These are phyloP conservation scores for Xylaria sp. DNA, from an alignment of 2,329 filamentous ascomycete genomes.

Conservation along the genomic window DNA sequence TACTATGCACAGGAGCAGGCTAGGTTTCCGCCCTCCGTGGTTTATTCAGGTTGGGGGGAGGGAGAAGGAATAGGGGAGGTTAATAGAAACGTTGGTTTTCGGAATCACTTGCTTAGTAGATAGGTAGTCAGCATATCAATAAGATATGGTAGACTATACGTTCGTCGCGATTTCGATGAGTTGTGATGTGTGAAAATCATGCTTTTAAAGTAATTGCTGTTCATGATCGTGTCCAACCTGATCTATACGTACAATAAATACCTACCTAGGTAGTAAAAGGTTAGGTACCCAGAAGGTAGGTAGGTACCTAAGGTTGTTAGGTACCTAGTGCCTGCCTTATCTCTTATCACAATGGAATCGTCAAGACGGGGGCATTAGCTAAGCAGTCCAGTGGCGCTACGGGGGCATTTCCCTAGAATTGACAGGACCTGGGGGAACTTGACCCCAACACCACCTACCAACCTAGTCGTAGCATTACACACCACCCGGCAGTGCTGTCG, in stretches of 20 bases:
- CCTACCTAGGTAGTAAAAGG: neutral
- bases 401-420: conserved; percentile 29
- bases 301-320: too few species aligned
- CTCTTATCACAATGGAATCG: neutral
- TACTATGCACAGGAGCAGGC: conserved; percentile 26
- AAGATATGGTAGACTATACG: conserved; percentile 16
- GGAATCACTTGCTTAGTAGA: conserved; percentile 11
- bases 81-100: neutral
- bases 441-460: conserved; percentile 35
- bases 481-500: conserved; percentile 9
- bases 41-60: neutral
- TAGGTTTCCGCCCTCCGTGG: conserved; percentile 12
- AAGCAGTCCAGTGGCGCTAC: conserved; percentile 31
- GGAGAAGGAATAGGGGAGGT: neutral
- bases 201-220: neutral
- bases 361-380: conserved; percentile 32
- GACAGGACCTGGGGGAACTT: conserved; percentile 33
- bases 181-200: neutral
- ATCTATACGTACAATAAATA: neutral
- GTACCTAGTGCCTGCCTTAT: conserved; percentile 28
- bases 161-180: neutral
- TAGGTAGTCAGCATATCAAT: conserved; percentile 34
- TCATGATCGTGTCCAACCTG: neutral
- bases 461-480: conserved; percentile 15
- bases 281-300: too few species aligned